Percentiles rank a stretch among this genome's conserved stretches.
phyloP scores from a whole-genome alignment of 129 eudicot genomes.

The Silybum marianum region DNA sequence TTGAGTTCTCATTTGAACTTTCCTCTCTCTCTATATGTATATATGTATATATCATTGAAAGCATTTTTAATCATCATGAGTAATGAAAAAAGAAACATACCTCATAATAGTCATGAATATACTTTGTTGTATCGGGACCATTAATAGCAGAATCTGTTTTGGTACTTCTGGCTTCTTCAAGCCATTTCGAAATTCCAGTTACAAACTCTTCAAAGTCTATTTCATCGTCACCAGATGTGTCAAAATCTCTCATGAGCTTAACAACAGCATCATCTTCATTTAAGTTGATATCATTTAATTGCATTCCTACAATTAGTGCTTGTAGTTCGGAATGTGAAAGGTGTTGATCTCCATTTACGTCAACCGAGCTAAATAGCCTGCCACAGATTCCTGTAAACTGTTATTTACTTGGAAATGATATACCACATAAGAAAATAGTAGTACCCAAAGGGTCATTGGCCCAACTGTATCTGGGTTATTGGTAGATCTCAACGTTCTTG shows the following conservation, averaged over 20 bases:
- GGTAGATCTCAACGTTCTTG: neutral
- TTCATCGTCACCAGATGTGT: conserved; percentile 50
- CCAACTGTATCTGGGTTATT: neutral
- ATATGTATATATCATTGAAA: neutral
- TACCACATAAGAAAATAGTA: neutral
- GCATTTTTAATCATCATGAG: neutral
- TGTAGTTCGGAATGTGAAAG: conserved; percentile 60
- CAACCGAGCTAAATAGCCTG: conserved; percentile 69
- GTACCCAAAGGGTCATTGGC: neutral
- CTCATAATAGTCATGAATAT: conserved; percentile 54
- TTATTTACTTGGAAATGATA: conserved; percentile 1
- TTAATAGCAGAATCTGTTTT: conserved; percentile 27
- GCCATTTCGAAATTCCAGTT: conserved; percentile 60
- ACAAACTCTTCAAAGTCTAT: conserved; percentile 54
- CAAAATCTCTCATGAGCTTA: conserved; percentile 74
- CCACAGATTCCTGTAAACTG: neutral
- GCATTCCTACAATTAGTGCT: conserved; percentile 77
- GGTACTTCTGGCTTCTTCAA: conserved; percentile 55
- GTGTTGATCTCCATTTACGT: conserved; percentile 45
- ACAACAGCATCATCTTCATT: conserved; percentile 56
- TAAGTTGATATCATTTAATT: conserved; percentile 55
- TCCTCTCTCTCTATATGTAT: too few relatives aligned
- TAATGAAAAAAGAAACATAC: conserved; percentile 30
- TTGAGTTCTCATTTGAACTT: too few relatives aligned
- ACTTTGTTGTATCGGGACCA: conserved; percentile 43